Percentiles rank a stretch among this genome's conserved stretches.
Evolutionary conservation across 805 yeast species (phyloP).

Genomic region (Ogataea thermomethanolica): DNA sequence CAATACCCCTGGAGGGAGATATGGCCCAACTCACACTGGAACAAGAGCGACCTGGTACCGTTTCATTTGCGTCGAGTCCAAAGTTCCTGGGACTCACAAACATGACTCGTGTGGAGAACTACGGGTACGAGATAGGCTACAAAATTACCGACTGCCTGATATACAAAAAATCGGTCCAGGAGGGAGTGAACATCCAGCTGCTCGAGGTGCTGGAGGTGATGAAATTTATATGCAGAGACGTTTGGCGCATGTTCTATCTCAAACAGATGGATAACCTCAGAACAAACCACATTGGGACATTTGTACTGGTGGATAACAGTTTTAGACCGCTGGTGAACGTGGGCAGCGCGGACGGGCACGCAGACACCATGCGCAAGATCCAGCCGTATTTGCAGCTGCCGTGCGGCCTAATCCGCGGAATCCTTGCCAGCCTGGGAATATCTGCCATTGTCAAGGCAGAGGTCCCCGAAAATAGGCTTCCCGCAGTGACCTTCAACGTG

Average conservation of each 20-base stretch:
- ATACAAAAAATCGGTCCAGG: conserved; percentile 23
- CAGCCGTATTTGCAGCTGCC: conserved; percentile 64
- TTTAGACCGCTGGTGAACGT: conserved; percentile 54
- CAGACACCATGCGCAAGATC: conserved; percentile 43
- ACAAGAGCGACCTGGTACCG: conserved; percentile 36
- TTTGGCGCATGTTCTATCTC: conserved; percentile 76
- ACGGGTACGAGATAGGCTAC: conserved; percentile 55
- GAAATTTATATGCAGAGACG: conserved; percentile 90
- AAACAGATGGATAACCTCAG: conserved; percentile 90
- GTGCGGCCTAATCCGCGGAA: conserved; percentile 72
- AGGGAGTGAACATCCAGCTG: conserved; percentile 32
- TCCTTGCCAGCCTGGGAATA: conserved; percentile 64
- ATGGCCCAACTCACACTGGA: conserved; percentile 15
- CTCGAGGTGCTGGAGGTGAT: conserved; percentile 73
- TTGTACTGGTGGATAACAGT: conserved; percentile 68
- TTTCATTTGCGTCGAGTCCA: conserved; percentile 34
- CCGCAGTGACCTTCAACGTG: conserved; percentile 70
- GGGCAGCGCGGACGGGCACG: conserved; percentile 41
- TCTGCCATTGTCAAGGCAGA: conserved; percentile 66
- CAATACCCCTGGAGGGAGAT: conserved; percentile 1
- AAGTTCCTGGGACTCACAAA: conserved; percentile 46
- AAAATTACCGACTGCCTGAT: conserved; percentile 28
- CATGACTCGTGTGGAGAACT: conserved; percentile 56
- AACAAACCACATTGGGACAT: conserved; percentile 87
- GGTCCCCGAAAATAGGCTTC: conserved; percentile 44